These are phyloP conservation scores for Kwoniella dendrophila DNA, from an alignment of 768 basidiomycete species.

Conservation along the genomic window DNA sequence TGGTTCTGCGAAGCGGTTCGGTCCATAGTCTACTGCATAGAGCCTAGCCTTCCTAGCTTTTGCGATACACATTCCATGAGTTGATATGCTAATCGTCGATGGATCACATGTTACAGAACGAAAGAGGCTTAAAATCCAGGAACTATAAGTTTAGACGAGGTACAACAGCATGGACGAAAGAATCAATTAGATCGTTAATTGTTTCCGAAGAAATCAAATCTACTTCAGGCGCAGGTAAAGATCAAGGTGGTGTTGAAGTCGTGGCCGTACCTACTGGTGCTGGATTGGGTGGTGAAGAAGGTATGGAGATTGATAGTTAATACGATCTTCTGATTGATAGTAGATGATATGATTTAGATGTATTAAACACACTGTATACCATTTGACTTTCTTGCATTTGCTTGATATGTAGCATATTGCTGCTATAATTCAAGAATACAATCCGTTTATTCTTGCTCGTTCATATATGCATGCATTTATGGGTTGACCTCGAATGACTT, in stretches of 20 bases:
- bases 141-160: constrained; percentile 71
- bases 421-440: too few relatives aligned
- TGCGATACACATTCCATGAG: too few relatives aligned
- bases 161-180: constrained; percentile 85
- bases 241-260: constrained; percentile 34
- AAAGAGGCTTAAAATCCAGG: constrained; percentile 54
- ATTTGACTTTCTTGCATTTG: neutral
- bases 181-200: constrained; percentile 72
- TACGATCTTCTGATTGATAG: neutral
- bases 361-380: constrained; percentile 11
- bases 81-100: neutral
- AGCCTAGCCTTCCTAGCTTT: too few relatives aligned
- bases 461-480: neutral
- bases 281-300: constrained; percentile 42
- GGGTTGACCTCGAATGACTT: neutral
- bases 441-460: too few relatives aligned
- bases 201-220: constrained; percentile 68
- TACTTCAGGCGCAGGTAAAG: constrained; percentile 46
- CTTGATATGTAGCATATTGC: too few relatives aligned
- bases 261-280: constrained; percentile 34
- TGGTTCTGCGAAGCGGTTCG: too few relatives aligned
- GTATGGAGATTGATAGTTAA: constrained; percentile 50
- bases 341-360: constrained; percentile 6
- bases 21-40: too few relatives aligned
- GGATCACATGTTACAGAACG: constrained; percentile 49